These are phyloP conservation scores for Aurifilum marmelostoma DNA, from an alignment of 2,329 filamentous ascomycete genomes.

Conservation along the genomic window DNA sequence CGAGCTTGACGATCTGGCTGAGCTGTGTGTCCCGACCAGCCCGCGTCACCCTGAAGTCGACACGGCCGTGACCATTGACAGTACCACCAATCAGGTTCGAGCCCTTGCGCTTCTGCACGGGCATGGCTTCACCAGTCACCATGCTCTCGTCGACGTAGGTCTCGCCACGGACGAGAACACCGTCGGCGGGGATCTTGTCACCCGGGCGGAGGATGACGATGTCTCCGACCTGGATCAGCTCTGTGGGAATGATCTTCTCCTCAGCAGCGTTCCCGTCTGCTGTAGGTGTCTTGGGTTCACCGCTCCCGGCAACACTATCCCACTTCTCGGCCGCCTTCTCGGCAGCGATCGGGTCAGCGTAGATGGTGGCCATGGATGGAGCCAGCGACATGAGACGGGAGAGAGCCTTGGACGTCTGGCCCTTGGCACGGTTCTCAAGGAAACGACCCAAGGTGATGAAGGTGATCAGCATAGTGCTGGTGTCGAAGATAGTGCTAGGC, in stretches of 20 bases:
- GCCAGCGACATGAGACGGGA: conserved; percentile 94
- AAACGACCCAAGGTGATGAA: conserved; percentile 92
- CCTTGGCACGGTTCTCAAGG: conserved; percentile 92
- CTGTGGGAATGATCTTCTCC: conserved; percentile 86
- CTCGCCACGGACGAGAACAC: conserved; percentile 82
- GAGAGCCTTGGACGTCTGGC: conserved; percentile 91
- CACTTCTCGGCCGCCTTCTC: conserved; percentile 86
- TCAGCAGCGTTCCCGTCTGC: conserved; percentile 68
- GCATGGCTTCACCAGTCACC: conserved; percentile 97
- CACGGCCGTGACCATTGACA: conserved; percentile 88
- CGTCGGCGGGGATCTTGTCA: conserved; percentile 96
- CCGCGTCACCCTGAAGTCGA: conserved; percentile 90
- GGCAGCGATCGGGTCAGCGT: conserved; percentile 89
- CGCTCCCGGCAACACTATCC: conserved; percentile 50
- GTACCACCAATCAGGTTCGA: conserved; percentile 86
- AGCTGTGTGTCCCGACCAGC: conserved; percentile 95
- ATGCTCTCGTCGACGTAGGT: conserved; percentile 97
- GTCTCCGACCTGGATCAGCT: conserved; percentile 91
- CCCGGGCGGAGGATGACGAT: conserved; percentile 91
- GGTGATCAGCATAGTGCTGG: conserved; percentile 96
- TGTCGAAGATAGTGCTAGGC: conserved; percentile 92
- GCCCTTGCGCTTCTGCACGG: conserved; percentile 85
- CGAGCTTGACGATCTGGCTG: conserved; percentile 97
- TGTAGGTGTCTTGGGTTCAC: conserved; percentile 50
- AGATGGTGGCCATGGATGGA: conserved; percentile 96